Percentiles rank a stretch among this genome's conserved stretches.
Evolutionary conservation across 768 basidiomycete species (phyloP).

Genomic region (Trametes villosa): DNA sequence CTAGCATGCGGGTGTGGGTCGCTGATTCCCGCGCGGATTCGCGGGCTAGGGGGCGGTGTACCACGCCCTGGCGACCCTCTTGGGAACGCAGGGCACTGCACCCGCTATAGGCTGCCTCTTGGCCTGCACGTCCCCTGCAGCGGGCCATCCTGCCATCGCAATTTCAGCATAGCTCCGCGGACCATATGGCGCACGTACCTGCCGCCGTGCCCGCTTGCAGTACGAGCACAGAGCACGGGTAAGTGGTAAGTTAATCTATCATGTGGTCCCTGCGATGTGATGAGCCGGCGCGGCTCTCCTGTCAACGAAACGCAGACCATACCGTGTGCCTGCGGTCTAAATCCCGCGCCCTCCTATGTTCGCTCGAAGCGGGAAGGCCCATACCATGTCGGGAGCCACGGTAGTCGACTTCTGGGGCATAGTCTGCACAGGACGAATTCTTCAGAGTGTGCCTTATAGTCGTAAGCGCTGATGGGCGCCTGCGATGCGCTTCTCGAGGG

Average conservation of each 20-base stretch:
- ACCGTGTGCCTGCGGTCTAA: constrained; percentile 57
- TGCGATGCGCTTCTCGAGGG: constrained; percentile 66
- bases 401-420: constrained; percentile 62
- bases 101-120: constrained; percentile 62
- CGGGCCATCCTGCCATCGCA: constrained; percentile 51
- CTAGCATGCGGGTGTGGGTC: constrained; percentile 50
- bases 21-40: too few relatives aligned
- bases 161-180: neutral
- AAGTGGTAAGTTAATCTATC: constrained; percentile 79
- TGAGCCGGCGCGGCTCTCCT: neutral
- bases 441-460: constrained; percentile 58
- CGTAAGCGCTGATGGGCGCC: constrained; percentile 64
- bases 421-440: constrained; percentile 62
- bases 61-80: constrained; percentile 67
- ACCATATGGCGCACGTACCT: constrained; percentile 40
- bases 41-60: constrained; percentile 27
- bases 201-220: constrained; percentile 74
- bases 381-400: constrained; percentile 58
- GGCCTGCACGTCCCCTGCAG: constrained; percentile 52
- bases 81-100: constrained; percentile 65
- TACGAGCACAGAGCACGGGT: constrained; percentile 70
- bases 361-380: constrained; percentile 20
- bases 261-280: constrained; percentile 41
- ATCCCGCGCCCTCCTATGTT: neutral
- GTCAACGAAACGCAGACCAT: constrained; percentile 32